A percentile compares a stretch with the other conserved stretches of the same genome.
Conservation (phyloP, 1,284 basidiomycete genomes). For the Fomitopsis betulina region DNA sequence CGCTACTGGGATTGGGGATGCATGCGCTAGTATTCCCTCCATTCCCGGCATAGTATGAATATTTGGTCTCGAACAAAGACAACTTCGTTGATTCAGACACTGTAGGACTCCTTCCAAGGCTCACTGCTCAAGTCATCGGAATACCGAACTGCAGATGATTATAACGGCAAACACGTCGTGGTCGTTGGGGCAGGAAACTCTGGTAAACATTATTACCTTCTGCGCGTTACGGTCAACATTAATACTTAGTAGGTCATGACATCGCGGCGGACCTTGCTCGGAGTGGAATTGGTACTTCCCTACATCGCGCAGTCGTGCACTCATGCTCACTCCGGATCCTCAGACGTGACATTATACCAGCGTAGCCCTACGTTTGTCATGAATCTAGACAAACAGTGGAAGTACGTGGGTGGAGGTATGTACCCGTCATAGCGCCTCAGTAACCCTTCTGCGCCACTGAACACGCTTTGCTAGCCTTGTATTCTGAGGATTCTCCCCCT, state of each 20-base stretch:
- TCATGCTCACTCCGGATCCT: not conserved
- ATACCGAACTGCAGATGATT: conserved; percentile 31
- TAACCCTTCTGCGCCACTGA: not conserved
- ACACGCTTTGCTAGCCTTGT: conserved; percentile 35
- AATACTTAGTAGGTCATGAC: not conserved
- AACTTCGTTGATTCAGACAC: not conserved
- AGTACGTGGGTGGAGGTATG: conserved; percentile 29
- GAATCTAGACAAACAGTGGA: conserved; percentile 25
- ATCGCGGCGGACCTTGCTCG: conserved; percentile 1
- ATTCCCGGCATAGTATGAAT: conserved; percentile 22
- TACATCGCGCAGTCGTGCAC: not conserved
- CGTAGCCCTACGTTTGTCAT: conserved; percentile 60
- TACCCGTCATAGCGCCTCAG: not conserved
- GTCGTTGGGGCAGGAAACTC: conserved; percentile 39
- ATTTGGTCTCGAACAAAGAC: not conserved
- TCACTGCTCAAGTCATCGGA: conserved; percentile 33
- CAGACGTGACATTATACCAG: conserved; percentile 61
- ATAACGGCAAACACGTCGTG: conserved; percentile 38
- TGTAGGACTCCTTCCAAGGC: conserved; percentile 4
- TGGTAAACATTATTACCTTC: conserved; percentile 21
- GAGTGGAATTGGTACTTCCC: not conserved
- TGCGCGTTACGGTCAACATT: not conserved
- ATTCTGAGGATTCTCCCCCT: conserved; percentile 43
- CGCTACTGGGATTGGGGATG: conserved; percentile 33
- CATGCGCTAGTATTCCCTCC: conserved; percentile 27